Evolutionary conservation across 768 basidiomycete genomes (phyloP).

Genomic region (Trametopsis cervina): DNA sequence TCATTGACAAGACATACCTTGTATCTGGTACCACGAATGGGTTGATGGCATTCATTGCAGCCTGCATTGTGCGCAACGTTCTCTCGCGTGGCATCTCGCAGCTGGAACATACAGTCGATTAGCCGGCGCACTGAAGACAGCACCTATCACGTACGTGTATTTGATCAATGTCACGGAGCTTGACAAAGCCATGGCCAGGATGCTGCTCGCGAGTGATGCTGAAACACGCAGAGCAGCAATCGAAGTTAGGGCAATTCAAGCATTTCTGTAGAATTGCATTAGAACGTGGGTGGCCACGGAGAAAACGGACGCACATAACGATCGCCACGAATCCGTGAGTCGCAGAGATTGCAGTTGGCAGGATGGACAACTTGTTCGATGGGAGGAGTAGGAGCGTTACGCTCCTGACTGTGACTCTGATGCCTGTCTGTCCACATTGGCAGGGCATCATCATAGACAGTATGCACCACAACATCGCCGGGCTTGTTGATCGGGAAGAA

Average conservation of each 20-base stretch:
- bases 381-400: too few relatives aligned
- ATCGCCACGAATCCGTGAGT: constrained; percentile 58
- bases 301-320: constrained; percentile 53
- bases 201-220: constrained; percentile 68
- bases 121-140: not conserved
- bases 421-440: not conserved
- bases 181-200: constrained; percentile 69
- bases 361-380: constrained; percentile 38
- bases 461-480: constrained; percentile 59
- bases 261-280: constrained; percentile 56
- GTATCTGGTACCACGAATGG: constrained; percentile 60
- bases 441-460: constrained; percentile 36
- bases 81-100: constrained; percentile 20
- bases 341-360: constrained; percentile 74
- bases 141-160: constrained; percentile 42
- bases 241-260: constrained; percentile 75
- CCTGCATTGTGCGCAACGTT: constrained; percentile 42
- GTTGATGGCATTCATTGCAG: constrained; percentile 54
- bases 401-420: too few relatives aligned
- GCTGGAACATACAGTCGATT: constrained; percentile 15
- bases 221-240: constrained; percentile 68
- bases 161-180: constrained; percentile 44
- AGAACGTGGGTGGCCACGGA: not conserved
- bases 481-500: constrained; percentile 67
- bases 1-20: constrained; percentile 40